Conservation (phyloP, 495 filamentous ascomycete genomes). For the Neurospora sp. region DNA sequence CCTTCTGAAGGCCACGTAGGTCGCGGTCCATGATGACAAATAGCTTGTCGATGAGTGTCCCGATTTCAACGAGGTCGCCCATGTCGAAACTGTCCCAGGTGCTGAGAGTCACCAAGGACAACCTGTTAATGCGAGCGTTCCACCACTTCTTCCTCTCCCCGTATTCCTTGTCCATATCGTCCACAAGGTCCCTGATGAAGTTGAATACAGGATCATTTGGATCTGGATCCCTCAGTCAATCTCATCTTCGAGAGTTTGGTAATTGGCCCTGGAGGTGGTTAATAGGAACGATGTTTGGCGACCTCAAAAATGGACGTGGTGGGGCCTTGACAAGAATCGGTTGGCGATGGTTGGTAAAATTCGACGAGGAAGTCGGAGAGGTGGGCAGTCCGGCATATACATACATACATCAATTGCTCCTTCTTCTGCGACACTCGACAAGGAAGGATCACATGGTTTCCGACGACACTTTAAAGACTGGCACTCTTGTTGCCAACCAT, state of each 20-base stretch:
- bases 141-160: too few species aligned
- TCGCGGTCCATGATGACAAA: too few species aligned
- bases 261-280: neutral
- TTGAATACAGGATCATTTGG: neutral
- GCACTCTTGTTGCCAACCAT: neutral
- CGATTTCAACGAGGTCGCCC: too few species aligned
- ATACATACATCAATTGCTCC: neutral
- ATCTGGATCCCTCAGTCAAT: neutral
- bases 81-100: too few species aligned
- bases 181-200: neutral
- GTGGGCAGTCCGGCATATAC: neutral
- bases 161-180: too few species aligned
- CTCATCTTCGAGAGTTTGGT: neutral
- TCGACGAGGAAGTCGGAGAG: neutral
- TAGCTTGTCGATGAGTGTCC: too few species aligned
- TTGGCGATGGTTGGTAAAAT: neutral
- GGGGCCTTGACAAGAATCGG: neutral
- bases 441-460: too few species aligned
- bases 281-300: neutral
- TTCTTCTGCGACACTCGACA: neutral
- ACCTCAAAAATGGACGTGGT: neutral
- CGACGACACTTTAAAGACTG: too few species aligned
- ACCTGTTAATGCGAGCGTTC: too few species aligned
- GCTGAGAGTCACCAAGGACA: too few species aligned
- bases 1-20: too few species aligned